Base-by-base conservation (phyloP, 2,329 filamentous ascomycete species). In the Hypoxylon sp. region DNA sequence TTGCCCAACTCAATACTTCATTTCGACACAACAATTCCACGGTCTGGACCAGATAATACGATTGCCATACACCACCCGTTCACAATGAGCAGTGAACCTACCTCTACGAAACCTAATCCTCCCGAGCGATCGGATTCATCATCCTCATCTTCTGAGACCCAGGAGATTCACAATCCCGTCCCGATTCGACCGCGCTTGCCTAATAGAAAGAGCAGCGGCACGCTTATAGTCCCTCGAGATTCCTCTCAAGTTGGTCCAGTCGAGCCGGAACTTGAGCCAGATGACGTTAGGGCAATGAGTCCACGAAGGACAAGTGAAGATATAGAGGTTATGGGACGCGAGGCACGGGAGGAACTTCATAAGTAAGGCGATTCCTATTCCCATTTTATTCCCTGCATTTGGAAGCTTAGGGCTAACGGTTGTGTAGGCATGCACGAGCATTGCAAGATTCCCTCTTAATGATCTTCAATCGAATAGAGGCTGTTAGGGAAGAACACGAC, bases 281-380 rank as follows among this genome's bases (percentile, higher is more conserved):
- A 94, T 79, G 95, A 98, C 79, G 95, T 96, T 69, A 86, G 95
- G 76, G 92, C 94, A 68, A 98, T 99, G 95, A 98, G 95, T 79
- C 95, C 95, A 2, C 86, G 95, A 74, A 86, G 95, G 75, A 97
- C 94, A 72, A 97, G 91, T 75, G 94, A 96, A 77, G 95, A 98
- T 78, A 88, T 98, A 60, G 93, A 97, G 80, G 91, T 90, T 77
- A 88, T 98, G 79, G 92, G 94, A 74, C 90, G 92, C 76, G 93
- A 95, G 77, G 94, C 95, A 40, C 86, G 95, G 62, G 87, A 87
- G 73, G 88, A 90, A 74, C 79, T 91, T 72, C 85, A 86, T 80
- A 85, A 81, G 89, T 89, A 70, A 77, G 84, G 70, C 35, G 31
- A 8, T 17, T n/a, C 5, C 40, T 11, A 10, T 54, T 37, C 10